A percentile compares a stretch with the other conserved stretches of the same genome.
phyloP scores from a whole-genome alignment of 768 basidiomycete genomes.

The Rhodotorula paludigena region DNA sequence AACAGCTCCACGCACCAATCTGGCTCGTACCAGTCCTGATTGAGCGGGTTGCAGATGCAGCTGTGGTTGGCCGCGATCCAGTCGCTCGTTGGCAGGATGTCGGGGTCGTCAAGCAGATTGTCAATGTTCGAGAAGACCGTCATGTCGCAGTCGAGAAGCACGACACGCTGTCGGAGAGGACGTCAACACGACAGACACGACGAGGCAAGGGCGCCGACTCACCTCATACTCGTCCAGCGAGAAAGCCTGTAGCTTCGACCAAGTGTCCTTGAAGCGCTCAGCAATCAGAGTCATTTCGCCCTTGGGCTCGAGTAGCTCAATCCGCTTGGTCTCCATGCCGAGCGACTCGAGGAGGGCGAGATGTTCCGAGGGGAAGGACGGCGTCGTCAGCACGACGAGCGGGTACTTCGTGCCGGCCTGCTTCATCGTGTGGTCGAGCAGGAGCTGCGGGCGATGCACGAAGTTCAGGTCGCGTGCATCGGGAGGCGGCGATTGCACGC shows the following conservation, averaged over 20 bases:
- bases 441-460: slow-evolving; percentile 49
- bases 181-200: neutral
- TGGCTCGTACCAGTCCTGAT: slow-evolving; percentile 71
- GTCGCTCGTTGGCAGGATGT: slow-evolving; percentile 55
- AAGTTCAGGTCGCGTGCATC: neutral
- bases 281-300: slow-evolving; percentile 16
- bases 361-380: slow-evolving; percentile 55
- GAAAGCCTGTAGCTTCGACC: slow-evolving; percentile 50
- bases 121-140: slow-evolving; percentile 76
- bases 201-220: slow-evolving; percentile 1
- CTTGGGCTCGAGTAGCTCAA: slow-evolving; percentile 34
- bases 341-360: slow-evolving; percentile 55
- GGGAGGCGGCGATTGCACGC: neutral
- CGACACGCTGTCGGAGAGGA: slow-evolving; percentile 50
- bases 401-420: slow-evolving; percentile 62
- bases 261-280: slow-evolving; percentile 58
- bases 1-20: slow-evolving; percentile 68
- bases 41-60: slow-evolving; percentile 89
- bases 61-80: slow-evolving; percentile 84
- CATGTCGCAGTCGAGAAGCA: slow-evolving; percentile 86
- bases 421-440: slow-evolving; percentile 59
- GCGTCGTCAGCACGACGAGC: slow-evolving; percentile 70
- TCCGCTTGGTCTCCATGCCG: slow-evolving; percentile 48
- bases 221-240: slow-evolving; percentile 48
- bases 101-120: slow-evolving; percentile 48